Evolutionary conservation across 2,329 filamentous ascomycete genomes (phyloP), one percentile per base, ranked within the genome.

Genomic region (Aspergillus ochraceus): DNA sequence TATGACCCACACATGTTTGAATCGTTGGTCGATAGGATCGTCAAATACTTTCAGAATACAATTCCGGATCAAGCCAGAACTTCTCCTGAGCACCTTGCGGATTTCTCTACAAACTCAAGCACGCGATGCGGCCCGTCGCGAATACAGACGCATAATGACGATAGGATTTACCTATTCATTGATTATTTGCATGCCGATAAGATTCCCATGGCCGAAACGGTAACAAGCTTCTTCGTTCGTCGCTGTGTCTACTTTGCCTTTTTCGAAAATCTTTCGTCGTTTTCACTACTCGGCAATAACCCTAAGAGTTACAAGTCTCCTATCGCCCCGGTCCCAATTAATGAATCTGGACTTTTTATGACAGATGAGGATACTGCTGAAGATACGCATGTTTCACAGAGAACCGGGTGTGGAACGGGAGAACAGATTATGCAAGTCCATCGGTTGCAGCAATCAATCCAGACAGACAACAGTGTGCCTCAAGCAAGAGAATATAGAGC

Each of bases 181-280:
- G 61, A 69, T 50, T 47, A 51, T 57, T 17, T 69, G 20, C 57
- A 66, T 39, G 51, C 52, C 1, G 59, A 60, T 11, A 54, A 62
- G 24, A 46, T 60, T 53, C 42, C 17, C 14, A 45, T 60, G 22
- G 12, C 57, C 11, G 62, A 64, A 24, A 65, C 22, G 19, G n/a
- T 61, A 26, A 54, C 54, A 12, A 49, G 57, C 45, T 61, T 64
- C 50, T 69, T 68, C 56, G 60, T 70, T 22, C 50, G 65, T 14
- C 55, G 58, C 29, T 69, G 64, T 63, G 60, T 70, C 29, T 70
- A 70, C 63, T 64, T 68, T 26, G 58, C 64, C 36, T 68, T 70
- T 50, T 68, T 71, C 52, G 61, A 63, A 49, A 60, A 63, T 19
- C 52, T 32, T 45, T 14, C 20, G 14, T 32, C 11, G 22, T 45